Percentiles rank a stretch among this genome's conserved stretches.
These are phyloP conservation scores for Corylus americana DNA, from an alignment of 306 rosid species.

Conservation along the genomic window DNA sequence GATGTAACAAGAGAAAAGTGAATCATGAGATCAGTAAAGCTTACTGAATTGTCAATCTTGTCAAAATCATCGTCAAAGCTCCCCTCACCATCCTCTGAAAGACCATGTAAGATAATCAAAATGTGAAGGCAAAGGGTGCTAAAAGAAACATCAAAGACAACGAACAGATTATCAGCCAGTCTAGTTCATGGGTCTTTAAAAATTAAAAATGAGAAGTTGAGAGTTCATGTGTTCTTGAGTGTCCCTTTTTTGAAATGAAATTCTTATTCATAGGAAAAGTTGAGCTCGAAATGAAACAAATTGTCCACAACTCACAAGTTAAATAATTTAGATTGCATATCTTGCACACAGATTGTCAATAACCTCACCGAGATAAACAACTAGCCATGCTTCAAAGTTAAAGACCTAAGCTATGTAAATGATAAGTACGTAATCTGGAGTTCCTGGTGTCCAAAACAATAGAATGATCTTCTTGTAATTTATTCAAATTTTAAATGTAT, in stretches of 20 bases:
- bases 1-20: neutral
- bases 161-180: neutral
- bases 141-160: neutral
- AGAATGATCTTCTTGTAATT: neutral
- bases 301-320: neutral
- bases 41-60: constrained; percentile 91
- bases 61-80: constrained; percentile 96
- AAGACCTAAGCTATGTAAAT: neutral
- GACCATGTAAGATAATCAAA: constrained; percentile 23
- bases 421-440: neutral
- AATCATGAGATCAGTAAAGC: constrained; percentile 28
- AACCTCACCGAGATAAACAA: neutral
- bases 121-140: constrained; percentile 4
- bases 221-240: neutral
- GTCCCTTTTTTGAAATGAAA: neutral
- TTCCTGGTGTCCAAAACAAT: neutral
- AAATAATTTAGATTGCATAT: neutral
- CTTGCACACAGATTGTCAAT: neutral
- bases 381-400: neutral
- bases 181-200: neutral
- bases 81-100: constrained; percentile 80
- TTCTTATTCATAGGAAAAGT: neutral
- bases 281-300: neutral
- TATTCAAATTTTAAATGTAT: neutral
- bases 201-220: neutral